Conservation (phyloP, 202 grass and related monocot species). For the Zoysia matrella region DNA sequence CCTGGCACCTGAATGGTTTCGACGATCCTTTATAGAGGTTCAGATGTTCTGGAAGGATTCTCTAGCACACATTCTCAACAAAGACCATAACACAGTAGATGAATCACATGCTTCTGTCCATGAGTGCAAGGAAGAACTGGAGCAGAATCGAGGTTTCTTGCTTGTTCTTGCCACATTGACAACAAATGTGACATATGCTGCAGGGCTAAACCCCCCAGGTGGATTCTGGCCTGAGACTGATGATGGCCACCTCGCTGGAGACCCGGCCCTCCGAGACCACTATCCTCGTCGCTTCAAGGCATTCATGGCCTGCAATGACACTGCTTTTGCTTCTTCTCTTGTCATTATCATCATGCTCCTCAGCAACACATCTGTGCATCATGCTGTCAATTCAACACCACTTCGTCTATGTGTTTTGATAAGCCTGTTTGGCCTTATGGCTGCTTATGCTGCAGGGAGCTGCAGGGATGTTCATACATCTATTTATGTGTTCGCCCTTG, state of each 20-base stretch:
- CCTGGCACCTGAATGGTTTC: conserved; percentile 38
- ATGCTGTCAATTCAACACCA: conserved; percentile 50
- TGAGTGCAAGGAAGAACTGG: conserved; percentile 18
- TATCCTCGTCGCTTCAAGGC: conserved; percentile 52
- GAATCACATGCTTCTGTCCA: neutral
- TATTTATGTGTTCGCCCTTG: conserved; percentile 62
- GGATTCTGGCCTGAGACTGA: conserved; percentile 52
- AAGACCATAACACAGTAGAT: neutral
- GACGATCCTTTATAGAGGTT: neutral
- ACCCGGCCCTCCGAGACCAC: conserved; percentile 53
- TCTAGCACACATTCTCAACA: conserved; percentile 2
- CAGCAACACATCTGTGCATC: conserved; percentile 45
- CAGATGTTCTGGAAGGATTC: neutral
- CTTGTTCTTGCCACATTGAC: conserved; percentile 56
- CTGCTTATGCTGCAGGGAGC: conserved; percentile 57
- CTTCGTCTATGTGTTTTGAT: conserved; percentile 59
- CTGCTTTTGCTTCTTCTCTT: conserved; percentile 64
- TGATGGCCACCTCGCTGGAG: conserved; percentile 40
- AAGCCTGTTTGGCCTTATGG: conserved; percentile 61
- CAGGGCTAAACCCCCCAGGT: conserved; percentile 55
- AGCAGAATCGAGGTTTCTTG: conserved; percentile 51
- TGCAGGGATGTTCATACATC: conserved; percentile 57
- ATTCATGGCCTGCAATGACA: conserved; percentile 64
- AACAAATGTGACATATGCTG: conserved; percentile 49
- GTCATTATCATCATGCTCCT: conserved; percentile 81